Conservation (phyloP, 306 rosid species). For the Cajanus cajan region DNA sequence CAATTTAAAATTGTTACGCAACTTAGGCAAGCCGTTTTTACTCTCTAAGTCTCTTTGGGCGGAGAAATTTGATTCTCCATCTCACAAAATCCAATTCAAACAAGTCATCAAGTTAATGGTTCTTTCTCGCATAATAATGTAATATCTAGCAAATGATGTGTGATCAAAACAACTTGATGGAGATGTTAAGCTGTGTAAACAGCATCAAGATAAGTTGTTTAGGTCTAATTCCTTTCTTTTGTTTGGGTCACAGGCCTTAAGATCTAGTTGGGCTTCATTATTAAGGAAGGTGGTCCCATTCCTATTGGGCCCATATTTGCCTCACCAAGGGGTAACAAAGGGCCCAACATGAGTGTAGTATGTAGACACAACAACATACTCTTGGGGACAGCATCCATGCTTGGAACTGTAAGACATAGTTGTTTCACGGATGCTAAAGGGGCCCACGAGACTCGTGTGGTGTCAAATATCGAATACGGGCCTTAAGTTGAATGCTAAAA, state of each 20-base stretch:
- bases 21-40: not conserved
- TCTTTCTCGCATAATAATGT: not conserved
- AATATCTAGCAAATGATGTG: not conserved
- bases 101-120: not conserved
- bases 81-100: not conserved
- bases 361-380: slow-evolving; percentile 39
- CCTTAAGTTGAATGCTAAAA: slow-evolving; percentile 20
- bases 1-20: not conserved
- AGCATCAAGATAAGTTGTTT: not conserved
- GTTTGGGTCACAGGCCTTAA: not conserved
- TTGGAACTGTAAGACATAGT: not conserved
- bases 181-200: not conserved
- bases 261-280: slow-evolving; percentile 25
- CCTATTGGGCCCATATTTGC: slow-evolving; percentile 19
- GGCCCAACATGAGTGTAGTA: slow-evolving; percentile 31
- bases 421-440: not conserved
- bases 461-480: slow-evolving; percentile 23
- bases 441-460: slow-evolving; percentile 22
- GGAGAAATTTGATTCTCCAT: not conserved
- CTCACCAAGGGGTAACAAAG: slow-evolving; percentile 16
- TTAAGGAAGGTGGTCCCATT: slow-evolving; percentile 24
- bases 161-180: not conserved
- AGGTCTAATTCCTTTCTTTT: not conserved
- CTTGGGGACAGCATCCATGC: slow-evolving; percentile 29
- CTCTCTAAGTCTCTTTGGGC: not conserved